Conservation (phyloP, 352 stramenopile genomes). For the Aphanomyces cochlioides region DNA sequence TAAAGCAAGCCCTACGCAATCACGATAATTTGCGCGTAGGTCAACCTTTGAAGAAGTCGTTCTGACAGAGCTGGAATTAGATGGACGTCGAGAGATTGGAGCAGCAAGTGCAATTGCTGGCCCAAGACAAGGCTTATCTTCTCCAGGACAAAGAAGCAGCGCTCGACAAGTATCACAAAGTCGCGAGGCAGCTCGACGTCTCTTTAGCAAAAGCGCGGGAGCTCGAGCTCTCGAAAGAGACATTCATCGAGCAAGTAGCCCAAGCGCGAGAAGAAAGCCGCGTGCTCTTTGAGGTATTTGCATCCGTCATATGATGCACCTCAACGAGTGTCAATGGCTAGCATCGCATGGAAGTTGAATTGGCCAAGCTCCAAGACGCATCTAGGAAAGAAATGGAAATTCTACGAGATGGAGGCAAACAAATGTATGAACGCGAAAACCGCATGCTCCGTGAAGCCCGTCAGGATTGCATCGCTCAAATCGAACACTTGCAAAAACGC, state of each 20-base stretch:
- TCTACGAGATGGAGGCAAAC: conserved; percentile 55
- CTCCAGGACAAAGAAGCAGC: conserved; percentile 52
- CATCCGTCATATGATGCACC: background rate
- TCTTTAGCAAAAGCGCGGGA: conserved; percentile 43
- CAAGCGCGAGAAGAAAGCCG: conserved; percentile 58
- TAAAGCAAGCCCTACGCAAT: background rate
- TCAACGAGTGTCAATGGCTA: background rate
- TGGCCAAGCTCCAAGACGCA: conserved; percentile 65
- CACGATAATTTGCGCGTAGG: background rate
- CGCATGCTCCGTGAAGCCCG: conserved; percentile 58
- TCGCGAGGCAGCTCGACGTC: conserved; percentile 58
- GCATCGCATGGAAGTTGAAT: conserved; percentile 47
- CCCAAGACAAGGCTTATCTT: conserved; percentile 60
- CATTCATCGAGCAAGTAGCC: conserved; percentile 38
- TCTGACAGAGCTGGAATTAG: background rate
- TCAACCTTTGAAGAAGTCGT: background rate
- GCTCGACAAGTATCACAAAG: conserved; percentile 60
- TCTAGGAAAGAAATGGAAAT: conserved; percentile 67
- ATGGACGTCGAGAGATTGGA: conserved; percentile 40
- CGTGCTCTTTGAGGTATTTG: conserved; percentile 50
- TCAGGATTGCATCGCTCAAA: conserved; percentile 56
- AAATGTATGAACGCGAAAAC: conserved; percentile 74
- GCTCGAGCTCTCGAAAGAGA: conserved; percentile 43
- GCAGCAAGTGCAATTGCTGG: conserved; percentile 47
- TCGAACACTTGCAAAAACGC: conserved; percentile 50